Base-by-base conservation (phyloP, 1,284 basidiomycete species). In the Tylopilus sp. region DNA sequence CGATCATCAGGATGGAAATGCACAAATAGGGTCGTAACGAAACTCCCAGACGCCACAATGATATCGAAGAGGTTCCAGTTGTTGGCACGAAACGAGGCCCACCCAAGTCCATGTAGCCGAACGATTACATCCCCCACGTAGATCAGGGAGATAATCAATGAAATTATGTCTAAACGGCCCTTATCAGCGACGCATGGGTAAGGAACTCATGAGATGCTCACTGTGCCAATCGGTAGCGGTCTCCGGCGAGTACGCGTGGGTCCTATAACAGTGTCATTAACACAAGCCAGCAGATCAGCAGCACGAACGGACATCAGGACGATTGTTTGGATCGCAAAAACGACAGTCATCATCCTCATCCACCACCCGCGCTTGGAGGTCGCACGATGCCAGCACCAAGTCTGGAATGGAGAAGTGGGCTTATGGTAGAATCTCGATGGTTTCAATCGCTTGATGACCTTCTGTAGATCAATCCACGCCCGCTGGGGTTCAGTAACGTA, bases 21-120 rank as follows among this genome's bases (percentile, higher is more conserved):
- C 21, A 89, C 82, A 10, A 91, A 75, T 21, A 97, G 69, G 1
- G 91, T 97, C 0, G 94, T 95, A 18, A 83, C 77, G 55, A 97
- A 84, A 58, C 88, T 90, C 6, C 96, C 96, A 0, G 73, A 72
- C 15, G 94, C 84, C 31, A 93, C 86, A 21, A 93, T 64, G 28
- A 96, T 71, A 60, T 98, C 96, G 70, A 96, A 98, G 3, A 94
- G 61, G 64, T 97, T 97, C 89, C 92, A 94, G 1, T 92, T 89
- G 59, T 96, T 95, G 23, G 85, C 81, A 18, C 79, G 74, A 91
- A 98, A 60, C 69, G 70, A n/a, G n/a, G n/a, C n/a, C 82, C 88
- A 89, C 0, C 95, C 94, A 4, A 98, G 77, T 0, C 96, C 96
- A 57, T 81, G 80, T 41, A 92, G 75, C 18, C 92, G 85, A 18